Base-by-base conservation (phyloP, 495 filamentous ascomycete species). In the Cudoniella acicularis region DNA sequence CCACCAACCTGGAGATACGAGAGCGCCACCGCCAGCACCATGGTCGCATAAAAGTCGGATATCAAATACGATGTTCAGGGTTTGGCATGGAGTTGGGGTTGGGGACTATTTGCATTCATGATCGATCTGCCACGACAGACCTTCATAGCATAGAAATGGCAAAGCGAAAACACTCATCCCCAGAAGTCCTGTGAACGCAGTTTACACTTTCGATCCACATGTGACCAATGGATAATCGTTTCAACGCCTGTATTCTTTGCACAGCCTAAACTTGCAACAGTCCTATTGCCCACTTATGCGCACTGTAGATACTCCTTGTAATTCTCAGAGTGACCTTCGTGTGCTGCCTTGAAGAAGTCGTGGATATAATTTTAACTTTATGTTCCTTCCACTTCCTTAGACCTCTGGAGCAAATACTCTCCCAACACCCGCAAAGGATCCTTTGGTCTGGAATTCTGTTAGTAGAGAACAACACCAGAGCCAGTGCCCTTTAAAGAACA, bases 1-100 rank as follows among this genome's bases (percentile, higher is more conserved):
- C 92, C 95, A 67, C 95, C 94, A 60, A 96, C 91, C 77, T 99
- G 94, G 94, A 91, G 90, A 78, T 99, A 98, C 80, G 89, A 91
- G 85, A 83, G 78, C 61, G 78, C 82, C 68, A 84, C 81, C 59
- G 82, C 82, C 70, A 79, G 76, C 76, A 83, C 82, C 70, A 74
- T 83, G 65, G 82, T 89, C 70, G 77, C 85, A 72, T 89, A 87
- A 76, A 66, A 56, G 43, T 53, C 3, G n/a, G 20, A 56, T 21
- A 21, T 21, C 18, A 21, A 42, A 61, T 24, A 57, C 11, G 25
- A 61, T 56, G 24, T 9, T 57, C 58, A 53, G 26, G 54, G 43
- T 62, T 67, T 61, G 53, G 64, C 57, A 59, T 27, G 61, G 64
- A 61, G 64, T 67, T 64, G 48, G 64, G 48, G 57, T 57, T 62